Evolutionary conservation across 2,329 filamentous ascomycete species (phyloP), one percentile per base, ranked within the genome.

Genomic region (Parastagonospora nodorum): DNA sequence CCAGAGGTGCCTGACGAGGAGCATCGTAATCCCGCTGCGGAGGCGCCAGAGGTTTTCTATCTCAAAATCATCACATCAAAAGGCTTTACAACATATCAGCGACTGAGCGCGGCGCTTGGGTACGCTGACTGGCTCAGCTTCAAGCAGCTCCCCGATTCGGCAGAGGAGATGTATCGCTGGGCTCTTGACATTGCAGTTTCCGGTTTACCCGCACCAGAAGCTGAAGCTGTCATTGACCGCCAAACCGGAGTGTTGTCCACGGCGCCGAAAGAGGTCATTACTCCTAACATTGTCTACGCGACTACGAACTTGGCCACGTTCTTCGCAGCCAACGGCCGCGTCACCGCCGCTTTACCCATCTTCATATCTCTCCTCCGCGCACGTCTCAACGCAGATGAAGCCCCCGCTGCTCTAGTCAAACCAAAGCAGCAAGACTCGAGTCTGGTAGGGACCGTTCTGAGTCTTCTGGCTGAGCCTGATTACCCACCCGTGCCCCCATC

Each of bases 111-210:
- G 4, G 88, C 90, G 3, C 77, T 96, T 36, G 88, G 87, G 1
- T 96, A 92, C 69, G 93, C 88, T 2, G 88, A 90, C 47, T 97
- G 89, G 84, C 80, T 96, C 33, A 89, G 92, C 59, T 93, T 85
- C 75, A 93, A 92, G 75, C 80, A 84, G 1, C 71, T 85, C 24
- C 75, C 80, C 1, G 83, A 85, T 4, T 86, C 84, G 0, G 87
- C 91, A 0, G 81, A 85, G 47, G 84, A 88, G 55, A 86, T 92
- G 76, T 92, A 90, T 71, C 80, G 81, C 54, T 87, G 89, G 81
- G 91, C 88, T 1, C 77, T 96, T 35, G 85, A 90, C 57, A 86
- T 95, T 53, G 89, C 91, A 1, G 82, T 83, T 1, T 78, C 81
- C 8, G 83, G 81, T 11, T 63, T 84, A 2, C 72, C 78, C 2